phyloP scores from a whole-genome alignment of 1,284 basidiomycete species.

The Grifola frondosa region DNA sequence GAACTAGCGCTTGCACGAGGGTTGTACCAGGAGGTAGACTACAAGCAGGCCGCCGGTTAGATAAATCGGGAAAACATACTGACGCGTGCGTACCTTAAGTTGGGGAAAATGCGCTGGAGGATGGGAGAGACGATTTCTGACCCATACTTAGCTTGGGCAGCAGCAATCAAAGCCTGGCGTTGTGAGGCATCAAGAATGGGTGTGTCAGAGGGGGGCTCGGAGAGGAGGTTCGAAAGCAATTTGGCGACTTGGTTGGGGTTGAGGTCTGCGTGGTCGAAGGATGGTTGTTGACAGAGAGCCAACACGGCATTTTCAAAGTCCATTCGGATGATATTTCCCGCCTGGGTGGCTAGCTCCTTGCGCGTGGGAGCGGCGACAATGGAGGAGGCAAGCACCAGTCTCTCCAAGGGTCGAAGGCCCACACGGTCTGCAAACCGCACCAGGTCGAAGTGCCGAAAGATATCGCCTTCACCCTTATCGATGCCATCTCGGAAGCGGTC shows the following conservation, averaged over 20 bases:
- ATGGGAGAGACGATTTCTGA: constrained; percentile 51
- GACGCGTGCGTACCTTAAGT: constrained; percentile 52
- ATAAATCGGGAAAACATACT: constrained; percentile 5
- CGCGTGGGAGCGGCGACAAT: constrained; percentile 69
- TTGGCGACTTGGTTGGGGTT: constrained; percentile 72
- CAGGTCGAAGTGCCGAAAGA: constrained; percentile 79
- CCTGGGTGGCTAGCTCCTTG: constrained; percentile 70
- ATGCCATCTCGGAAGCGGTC: constrained; percentile 85
- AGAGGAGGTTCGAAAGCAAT: constrained; percentile 78
- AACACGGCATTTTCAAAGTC: constrained; percentile 78
- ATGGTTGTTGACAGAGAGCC: constrained; percentile 71
- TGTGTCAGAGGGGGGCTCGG: constrained; percentile 60
- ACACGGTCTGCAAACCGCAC: constrained; percentile 75
- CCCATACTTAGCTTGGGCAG: constrained; percentile 76
- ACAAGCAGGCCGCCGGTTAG: constrained; percentile 9
- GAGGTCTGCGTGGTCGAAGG: constrained; percentile 79
- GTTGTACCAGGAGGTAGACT: constrained; percentile 68
- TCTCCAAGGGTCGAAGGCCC: constrained; percentile 76
- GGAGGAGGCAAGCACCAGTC: constrained; percentile 72
- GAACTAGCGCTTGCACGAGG: constrained; percentile 69
- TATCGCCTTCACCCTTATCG: constrained; percentile 79
- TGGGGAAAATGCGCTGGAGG: constrained; percentile 57
- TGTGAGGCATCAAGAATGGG: constrained; percentile 70
- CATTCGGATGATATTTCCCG: constrained; percentile 61
- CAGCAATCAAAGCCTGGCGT: constrained; percentile 68